Percentiles rank a stretch among this genome's conserved stretches.
phyloP scores from a whole-genome alignment of 129 eudicot genomes.

The Tanacetum coccineum region DNA sequence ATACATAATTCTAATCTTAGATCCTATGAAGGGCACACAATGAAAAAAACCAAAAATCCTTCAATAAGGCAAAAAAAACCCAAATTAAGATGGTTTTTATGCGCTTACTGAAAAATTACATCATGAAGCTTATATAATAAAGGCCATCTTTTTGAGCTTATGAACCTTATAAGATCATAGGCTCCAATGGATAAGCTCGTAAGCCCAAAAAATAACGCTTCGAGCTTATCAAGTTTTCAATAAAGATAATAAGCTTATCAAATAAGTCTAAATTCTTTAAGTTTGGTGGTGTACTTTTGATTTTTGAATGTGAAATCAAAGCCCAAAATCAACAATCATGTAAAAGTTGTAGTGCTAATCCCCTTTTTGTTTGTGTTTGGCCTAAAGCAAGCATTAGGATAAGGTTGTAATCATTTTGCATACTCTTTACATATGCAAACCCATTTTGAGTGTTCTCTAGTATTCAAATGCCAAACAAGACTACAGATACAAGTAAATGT shows the following conservation, averaged over 20 bases:
- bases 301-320: constrained; percentile 11
- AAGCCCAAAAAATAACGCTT: no score
- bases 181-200: no score
- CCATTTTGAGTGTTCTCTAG: background rate
- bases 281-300: background rate
- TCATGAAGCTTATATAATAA: no score
- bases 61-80: background rate
- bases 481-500: background rate
- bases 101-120: no score
- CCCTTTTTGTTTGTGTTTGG: constrained; percentile 21
- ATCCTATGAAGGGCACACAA: background rate
- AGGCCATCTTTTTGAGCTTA: background rate
- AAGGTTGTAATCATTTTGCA: constrained; percentile 26
- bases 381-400: constrained; percentile 23
- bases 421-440: constrained; percentile 11
- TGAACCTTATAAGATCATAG: no score
- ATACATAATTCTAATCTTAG: background rate
- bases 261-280: no score
- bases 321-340: constrained; percentile 20
- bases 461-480: constrained; percentile 25
- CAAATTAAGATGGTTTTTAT: no score
- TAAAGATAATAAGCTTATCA: no score
- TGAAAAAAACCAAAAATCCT: constrained; percentile 5
- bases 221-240: no score
- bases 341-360: constrained; percentile 17